These are phyloP conservation scores for Tephrocybe sp. DNA, from an alignment of 768 basidiomycete species.

Conservation along the genomic window DNA sequence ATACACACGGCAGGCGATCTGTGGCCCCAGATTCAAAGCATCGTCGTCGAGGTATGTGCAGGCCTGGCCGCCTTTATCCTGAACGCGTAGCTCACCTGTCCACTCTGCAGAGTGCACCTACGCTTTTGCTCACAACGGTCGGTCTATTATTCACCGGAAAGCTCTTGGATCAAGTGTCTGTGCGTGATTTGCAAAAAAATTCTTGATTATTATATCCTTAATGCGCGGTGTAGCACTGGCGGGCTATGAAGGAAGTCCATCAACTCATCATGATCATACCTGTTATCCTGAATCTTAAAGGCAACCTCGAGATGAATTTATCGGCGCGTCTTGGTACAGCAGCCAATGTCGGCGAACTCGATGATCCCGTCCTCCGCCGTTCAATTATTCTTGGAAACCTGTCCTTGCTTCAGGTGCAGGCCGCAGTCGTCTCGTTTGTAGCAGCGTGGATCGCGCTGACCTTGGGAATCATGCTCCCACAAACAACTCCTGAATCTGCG, in stretches of 20 bases:
- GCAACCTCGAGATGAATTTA: conserved; percentile 99
- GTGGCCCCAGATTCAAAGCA: conserved; percentile 60
- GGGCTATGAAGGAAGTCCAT: conserved; percentile 85
- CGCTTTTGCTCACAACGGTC: conserved; percentile 79
- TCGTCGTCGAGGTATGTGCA: conserved; percentile 68
- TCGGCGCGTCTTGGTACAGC: conserved; percentile 94
- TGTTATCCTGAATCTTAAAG: conserved; percentile 92
- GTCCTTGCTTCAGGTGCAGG: conserved; percentile 89
- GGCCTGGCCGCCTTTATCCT: neutral
- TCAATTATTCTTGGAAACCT: conserved; percentile 80
- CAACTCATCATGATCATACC: conserved; percentile 97
- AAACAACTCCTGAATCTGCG: conserved; percentile 21
- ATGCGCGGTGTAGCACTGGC: conserved; percentile 67
- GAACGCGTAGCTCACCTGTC: neutral
- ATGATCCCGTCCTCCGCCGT: conserved; percentile 61
- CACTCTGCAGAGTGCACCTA: conserved; percentile 74
- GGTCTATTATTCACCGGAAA: conserved; percentile 91
- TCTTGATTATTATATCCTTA: neutral
- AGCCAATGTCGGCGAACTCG: conserved; percentile 91
- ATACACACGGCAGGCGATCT: conserved; percentile 19
- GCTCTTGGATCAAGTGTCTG: conserved; percentile 84
- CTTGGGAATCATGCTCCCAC: conserved; percentile 63
- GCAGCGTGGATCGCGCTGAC: conserved; percentile 79
- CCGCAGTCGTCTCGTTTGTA: conserved; percentile 83
- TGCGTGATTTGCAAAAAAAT: conserved; percentile 32